Conservation (phyloP, 805 yeast species). For the Kodamaea kakaduensis region DNA sequence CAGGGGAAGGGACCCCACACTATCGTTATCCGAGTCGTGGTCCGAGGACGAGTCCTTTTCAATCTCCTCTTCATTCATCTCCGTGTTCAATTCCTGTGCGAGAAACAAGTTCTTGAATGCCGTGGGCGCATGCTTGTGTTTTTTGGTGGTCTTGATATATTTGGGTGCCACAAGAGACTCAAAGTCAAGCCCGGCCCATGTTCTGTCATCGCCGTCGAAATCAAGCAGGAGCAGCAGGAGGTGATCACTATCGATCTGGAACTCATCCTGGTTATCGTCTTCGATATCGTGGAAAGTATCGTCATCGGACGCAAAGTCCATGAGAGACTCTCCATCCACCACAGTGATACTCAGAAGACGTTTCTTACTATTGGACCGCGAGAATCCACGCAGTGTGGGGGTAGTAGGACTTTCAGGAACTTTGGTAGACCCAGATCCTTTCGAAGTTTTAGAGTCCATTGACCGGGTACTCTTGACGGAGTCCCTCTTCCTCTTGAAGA, state of each 20-base stretch:
- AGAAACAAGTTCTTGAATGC: conserved; percentile 52
- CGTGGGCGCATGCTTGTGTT: conserved; percentile 43
- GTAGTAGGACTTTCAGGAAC: not conserved
- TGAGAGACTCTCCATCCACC: conserved; percentile 24
- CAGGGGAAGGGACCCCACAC: conserved; percentile 8
- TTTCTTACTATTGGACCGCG: conserved; percentile 1
- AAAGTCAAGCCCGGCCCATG: conserved; percentile 34
- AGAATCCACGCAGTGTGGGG: not conserved
- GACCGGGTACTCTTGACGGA: too few relatives aligned
- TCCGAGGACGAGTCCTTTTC: conserved; percentile 8
- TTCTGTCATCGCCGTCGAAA: conserved; percentile 9
- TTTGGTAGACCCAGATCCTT: conserved; percentile 1
- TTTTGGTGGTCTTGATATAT: conserved; percentile 48
- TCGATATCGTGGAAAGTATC: conserved; percentile 9
- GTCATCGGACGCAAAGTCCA: conserved; percentile 22
- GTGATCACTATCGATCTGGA: conserved; percentile 5
- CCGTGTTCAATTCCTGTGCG: conserved; percentile 55
- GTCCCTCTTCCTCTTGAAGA: too few relatives aligned
- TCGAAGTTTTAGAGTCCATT: too few relatives aligned
- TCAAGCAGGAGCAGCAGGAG: conserved; percentile 3
- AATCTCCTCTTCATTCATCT: conserved; percentile 5
- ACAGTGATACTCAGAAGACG: conserved; percentile 1
- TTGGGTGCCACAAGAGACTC: conserved; percentile 50
- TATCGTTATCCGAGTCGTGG: conserved; percentile 8
- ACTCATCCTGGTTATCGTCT: conserved; percentile 5